Conservation (phyloP, 225 moss, liverwort and hornwort species). For the Polytrichum formosum region DNA sequence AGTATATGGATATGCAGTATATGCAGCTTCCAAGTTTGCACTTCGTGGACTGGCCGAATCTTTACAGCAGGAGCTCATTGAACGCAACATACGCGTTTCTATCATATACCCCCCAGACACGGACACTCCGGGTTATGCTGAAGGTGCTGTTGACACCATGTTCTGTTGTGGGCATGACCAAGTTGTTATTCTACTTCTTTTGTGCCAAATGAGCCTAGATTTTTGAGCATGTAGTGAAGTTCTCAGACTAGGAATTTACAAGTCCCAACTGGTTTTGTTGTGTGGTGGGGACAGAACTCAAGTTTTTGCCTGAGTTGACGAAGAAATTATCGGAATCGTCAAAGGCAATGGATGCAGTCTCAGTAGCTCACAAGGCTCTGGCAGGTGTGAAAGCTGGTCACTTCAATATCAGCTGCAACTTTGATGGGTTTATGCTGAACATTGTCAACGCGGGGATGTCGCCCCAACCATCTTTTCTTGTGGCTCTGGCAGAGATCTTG, state of each 20-base stretch:
- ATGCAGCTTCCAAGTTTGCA: slow-evolving; percentile 72
- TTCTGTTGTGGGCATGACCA: slow-evolving; percentile 2
- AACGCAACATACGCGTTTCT: slow-evolving; percentile 73
- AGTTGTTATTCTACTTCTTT: too few species aligned
- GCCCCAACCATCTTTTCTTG: slow-evolving; percentile 65
- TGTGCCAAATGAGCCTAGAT: too few species aligned
- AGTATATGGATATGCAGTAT: slow-evolving; percentile 73
- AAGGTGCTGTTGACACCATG: slow-evolving; percentile 50
- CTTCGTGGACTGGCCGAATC: slow-evolving; percentile 74
- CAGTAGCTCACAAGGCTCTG: slow-evolving; percentile 61
- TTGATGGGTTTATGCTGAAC: slow-evolving; percentile 63
- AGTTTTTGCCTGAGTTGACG: slow-evolving; percentile 72
- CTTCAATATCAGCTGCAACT: slow-evolving; percentile 66
- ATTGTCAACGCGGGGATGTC: slow-evolving; percentile 64
- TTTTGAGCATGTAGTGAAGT: too few species aligned
- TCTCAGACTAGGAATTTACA: too few species aligned
- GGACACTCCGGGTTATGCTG: slow-evolving; percentile 57
- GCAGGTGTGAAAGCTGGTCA: slow-evolving; percentile 73
- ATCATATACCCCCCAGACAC: slow-evolving; percentile 89
- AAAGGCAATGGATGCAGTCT: slow-evolving; percentile 42
- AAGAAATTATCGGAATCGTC: slow-evolving; percentile 49
- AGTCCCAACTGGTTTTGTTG: neutral
- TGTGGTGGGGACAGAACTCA: slow-evolving; percentile 49
- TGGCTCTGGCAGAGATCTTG: slow-evolving; percentile 65
- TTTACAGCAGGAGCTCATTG: slow-evolving; percentile 76